Conservation (phyloP, 2,329 filamentous ascomycete species). For the Acrodontium crateriforme region DNA sequence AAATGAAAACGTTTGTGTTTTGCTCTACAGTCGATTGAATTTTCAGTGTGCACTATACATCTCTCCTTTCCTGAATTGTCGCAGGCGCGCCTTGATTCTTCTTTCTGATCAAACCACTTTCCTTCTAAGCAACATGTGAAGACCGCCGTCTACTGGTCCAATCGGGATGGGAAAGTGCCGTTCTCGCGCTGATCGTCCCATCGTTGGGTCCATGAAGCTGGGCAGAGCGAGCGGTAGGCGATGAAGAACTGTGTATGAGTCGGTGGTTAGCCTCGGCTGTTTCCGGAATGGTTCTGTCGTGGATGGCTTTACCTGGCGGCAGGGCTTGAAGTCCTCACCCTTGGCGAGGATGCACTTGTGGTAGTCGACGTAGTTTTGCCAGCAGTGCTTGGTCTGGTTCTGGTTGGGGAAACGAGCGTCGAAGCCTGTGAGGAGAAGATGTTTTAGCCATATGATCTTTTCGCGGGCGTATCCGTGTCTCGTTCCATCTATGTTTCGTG, state of each 20-base stretch:
- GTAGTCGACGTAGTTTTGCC: constrained; percentile 99
- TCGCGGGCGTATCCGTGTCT: neutral
- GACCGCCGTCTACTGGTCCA: constrained; percentile 31
- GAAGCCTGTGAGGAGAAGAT: constrained; percentile 66
- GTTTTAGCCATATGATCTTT: neutral
- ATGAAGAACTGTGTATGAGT: constrained; percentile 62
- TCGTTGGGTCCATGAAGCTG: constrained; percentile 79
- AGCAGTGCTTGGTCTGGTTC: constrained; percentile 99
- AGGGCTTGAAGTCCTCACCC: constrained; percentile 95
- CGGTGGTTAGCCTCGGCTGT: neutral
- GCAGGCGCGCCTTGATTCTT: too few relatives aligned
- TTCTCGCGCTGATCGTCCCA: constrained; percentile 88
- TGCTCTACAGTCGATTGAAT: too few relatives aligned
- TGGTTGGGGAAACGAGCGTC: constrained; percentile 97
- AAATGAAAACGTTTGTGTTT: too few relatives aligned
- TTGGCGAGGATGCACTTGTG: constrained; percentile 99
- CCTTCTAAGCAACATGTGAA: too few relatives aligned
- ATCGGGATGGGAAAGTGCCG: constrained; percentile 41
- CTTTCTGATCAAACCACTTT: too few relatives aligned
- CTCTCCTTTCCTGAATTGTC: too few relatives aligned
- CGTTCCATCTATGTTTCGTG: too few relatives aligned
- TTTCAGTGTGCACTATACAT: too few relatives aligned
- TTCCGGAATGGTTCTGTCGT: neutral
- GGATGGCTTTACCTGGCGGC: constrained; percentile 61
- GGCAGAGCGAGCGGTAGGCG: constrained; percentile 94